Conservation (phyloP, 2,329 filamentous ascomycete genomes). For the Xylariaceae sp. region DNA sequence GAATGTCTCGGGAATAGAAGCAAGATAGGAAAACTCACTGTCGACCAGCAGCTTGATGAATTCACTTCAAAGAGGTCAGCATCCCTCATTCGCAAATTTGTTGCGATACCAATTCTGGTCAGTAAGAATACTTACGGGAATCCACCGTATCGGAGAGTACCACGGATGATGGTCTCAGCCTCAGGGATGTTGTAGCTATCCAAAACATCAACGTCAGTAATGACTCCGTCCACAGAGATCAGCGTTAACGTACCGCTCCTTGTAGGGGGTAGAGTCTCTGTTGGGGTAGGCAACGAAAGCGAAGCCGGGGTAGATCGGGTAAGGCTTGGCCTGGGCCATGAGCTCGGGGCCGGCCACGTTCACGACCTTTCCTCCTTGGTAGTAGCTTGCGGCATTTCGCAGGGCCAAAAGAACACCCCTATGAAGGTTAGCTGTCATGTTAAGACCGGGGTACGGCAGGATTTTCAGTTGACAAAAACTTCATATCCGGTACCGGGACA, state of each 20-base stretch:
- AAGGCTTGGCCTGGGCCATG: slow-evolving; percentile 84
- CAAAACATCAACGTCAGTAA: not conserved
- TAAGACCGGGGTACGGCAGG: slow-evolving; percentile 42
- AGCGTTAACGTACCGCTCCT: slow-evolving; percentile 50
- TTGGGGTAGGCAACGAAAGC: slow-evolving; percentile 91
- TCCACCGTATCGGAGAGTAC: slow-evolving; percentile 79
- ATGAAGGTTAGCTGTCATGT: slow-evolving; percentile 45
- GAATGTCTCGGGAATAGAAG: not conserved
- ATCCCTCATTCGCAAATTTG: not conserved
- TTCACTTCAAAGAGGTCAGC: slow-evolving; percentile 38
- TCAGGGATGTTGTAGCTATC: slow-evolving; percentile 75
- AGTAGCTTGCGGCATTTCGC: slow-evolving; percentile 78
- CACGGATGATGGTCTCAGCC: slow-evolving; percentile 78
- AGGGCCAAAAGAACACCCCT: slow-evolving; percentile 85
- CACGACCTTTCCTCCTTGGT: slow-evolving; percentile 70
- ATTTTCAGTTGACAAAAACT: not conserved
- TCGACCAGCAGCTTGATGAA: slow-evolving; percentile 85
- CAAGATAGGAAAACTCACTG: slow-evolving; percentile 30
- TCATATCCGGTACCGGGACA: not conserved
- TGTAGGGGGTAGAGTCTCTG: slow-evolving; percentile 82
- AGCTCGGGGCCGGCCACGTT: slow-evolving; percentile 58
- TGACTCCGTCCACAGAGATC: not conserved
- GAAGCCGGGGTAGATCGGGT: slow-evolving; percentile 77
- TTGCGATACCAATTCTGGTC: not conserved
- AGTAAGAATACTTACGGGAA: slow-evolving; percentile 53